Evolutionary conservation across 108 stramenopile genomes (phyloP).

Genomic region (Seminavis robusta): DNA sequence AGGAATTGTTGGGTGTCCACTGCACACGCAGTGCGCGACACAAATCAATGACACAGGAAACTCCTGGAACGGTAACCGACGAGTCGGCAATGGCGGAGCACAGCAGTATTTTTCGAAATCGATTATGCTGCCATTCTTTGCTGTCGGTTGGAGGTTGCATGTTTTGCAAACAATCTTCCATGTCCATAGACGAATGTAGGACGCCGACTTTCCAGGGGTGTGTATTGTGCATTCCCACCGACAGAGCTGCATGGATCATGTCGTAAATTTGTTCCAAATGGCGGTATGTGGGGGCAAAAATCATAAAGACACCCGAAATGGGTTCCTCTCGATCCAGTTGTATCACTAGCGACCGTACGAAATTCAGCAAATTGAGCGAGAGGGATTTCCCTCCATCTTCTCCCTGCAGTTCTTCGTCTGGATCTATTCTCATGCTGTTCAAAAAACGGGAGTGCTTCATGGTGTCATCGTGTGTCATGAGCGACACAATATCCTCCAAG

Average conservation of each 20-base stretch:
- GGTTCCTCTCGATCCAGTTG: conserved; percentile 16
- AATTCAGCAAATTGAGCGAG: conserved; percentile 3
- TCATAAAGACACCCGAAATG: conserved; percentile 20
- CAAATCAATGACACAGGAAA: conserved; percentile 46
- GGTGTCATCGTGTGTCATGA: too few relatives aligned
- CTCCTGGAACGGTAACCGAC: conserved; percentile 41
- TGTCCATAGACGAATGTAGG: conserved; percentile 36
- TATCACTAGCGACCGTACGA: conserved; percentile 10
- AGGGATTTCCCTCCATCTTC: conserved; percentile 26
- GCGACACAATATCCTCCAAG: conserved; percentile 24
- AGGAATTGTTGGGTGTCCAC: conserved; percentile 22
- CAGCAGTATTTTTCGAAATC: conserved; percentile 29
- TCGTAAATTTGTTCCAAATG: conserved; percentile 33
- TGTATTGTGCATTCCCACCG: not conserved
- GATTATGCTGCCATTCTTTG: not conserved
- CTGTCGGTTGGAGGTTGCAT: conserved; percentile 5
- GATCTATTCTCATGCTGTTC: conserved; percentile 16
- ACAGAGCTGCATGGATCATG: too few relatives aligned
- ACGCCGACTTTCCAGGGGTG: conserved; percentile 8
- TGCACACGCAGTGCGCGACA: conserved; percentile 40
- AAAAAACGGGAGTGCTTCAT: too few relatives aligned
- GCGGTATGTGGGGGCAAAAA: conserved; percentile 47
- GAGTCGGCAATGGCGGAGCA: conserved; percentile 52
- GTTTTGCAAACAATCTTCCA: conserved; percentile 32
- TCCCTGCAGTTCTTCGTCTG: conserved; percentile 18